Evolutionary conservation across 352 stramenopile species (phyloP).

Genomic region (Halophytophthora polymorphica): DNA sequence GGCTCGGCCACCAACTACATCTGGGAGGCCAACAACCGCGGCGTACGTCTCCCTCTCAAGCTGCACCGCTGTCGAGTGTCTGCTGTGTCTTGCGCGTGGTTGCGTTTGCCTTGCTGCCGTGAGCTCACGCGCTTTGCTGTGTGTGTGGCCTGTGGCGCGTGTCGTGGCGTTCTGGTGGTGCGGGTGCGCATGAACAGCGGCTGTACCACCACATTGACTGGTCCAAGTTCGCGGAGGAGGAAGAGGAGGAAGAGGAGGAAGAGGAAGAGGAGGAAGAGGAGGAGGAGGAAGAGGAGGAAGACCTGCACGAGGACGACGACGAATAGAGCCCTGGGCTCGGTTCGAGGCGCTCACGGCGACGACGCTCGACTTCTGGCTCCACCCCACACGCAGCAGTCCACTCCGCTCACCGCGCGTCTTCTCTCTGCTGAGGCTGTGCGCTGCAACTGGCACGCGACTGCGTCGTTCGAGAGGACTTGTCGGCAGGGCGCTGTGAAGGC

Average conservation of each 20-base stretch:
- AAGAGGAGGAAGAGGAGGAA: constrained; percentile 75
- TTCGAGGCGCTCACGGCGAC: too few relatives aligned
- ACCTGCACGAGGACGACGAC: constrained; percentile 34
- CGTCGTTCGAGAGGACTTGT: too few relatives aligned
- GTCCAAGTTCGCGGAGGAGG: constrained; percentile 82
- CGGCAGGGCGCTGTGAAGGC: too few relatives aligned
- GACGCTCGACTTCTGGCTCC: too few relatives aligned
- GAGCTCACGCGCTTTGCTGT: too few relatives aligned
- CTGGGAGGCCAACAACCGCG: constrained; percentile 82
- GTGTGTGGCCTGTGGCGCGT: background rate
- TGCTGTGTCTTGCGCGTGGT: background rate
- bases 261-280: constrained; percentile 42
- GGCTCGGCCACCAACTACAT: constrained; percentile 68
- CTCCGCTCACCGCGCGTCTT: constrained; percentile 4
- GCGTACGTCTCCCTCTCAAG: constrained; percentile 59
- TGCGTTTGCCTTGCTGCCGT: too few relatives aligned
- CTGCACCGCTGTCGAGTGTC: constrained; percentile 5
- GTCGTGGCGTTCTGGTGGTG: constrained; percentile 36
- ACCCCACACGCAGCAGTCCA: constrained; percentile 11
- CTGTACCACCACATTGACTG: constrained; percentile 90
- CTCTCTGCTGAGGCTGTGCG: constrained; percentile 7
- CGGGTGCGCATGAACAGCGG: constrained; percentile 32
- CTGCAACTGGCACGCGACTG: too few relatives aligned
- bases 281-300: constrained; percentile 31
- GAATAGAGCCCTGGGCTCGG: constrained; percentile 15